A percentile compares a stretch with the other conserved stretches of the same genome.
These are phyloP conservation scores for Phaffomyces antillensis DNA, from an alignment of 805 yeast species.

Conservation along the genomic window DNA sequence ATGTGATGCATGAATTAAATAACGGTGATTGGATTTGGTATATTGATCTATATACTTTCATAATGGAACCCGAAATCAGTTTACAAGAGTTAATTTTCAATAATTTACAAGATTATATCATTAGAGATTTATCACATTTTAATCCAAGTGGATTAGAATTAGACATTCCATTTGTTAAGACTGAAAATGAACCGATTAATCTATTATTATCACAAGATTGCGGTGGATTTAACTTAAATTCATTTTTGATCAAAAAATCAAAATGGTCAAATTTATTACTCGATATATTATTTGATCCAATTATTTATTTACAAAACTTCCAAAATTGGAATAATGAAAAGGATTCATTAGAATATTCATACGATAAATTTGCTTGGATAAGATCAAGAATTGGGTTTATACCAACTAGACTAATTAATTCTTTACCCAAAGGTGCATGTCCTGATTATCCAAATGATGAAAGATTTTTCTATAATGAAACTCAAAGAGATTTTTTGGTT, in stretches of 20 bases:
- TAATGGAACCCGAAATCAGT: slow-evolving; percentile 33
- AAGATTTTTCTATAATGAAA: slow-evolving; percentile 29
- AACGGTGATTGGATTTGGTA: slow-evolving; percentile 36
- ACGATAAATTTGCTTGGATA: slow-evolving; percentile 32
- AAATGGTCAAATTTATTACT: slow-evolving; percentile 31
- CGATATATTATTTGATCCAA: slow-evolving; percentile 36
- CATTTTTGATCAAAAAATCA: slow-evolving; percentile 32
- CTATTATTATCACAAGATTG: slow-evolving; percentile 34
- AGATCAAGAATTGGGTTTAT: slow-evolving; percentile 32
- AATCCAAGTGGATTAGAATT: slow-evolving; percentile 29
- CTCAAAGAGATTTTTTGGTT: slow-evolving; percentile 31
- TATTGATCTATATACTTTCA: slow-evolving; percentile 31
- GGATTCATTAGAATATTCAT: slow-evolving; percentile 32
- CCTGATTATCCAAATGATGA: slow-evolving; percentile 23
- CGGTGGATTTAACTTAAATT: slow-evolving; percentile 34
- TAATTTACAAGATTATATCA: slow-evolving; percentile 22
- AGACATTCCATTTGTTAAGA: slow-evolving; percentile 24
- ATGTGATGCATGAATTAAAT: slow-evolving; percentile 27
- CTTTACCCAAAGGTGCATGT: slow-evolving; percentile 33
- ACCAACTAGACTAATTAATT: slow-evolving; percentile 31
- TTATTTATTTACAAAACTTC: slow-evolving; percentile 33
- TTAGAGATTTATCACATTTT: slow-evolving; percentile 28
- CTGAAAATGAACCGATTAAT: slow-evolving; percentile 28
- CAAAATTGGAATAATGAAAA: slow-evolving; percentile 32
- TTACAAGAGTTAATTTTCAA: slow-evolving; percentile 30